Base-by-base conservation (phyloP, 2,329 filamentous ascomycete species). In the Capronia epimyces region DNA sequence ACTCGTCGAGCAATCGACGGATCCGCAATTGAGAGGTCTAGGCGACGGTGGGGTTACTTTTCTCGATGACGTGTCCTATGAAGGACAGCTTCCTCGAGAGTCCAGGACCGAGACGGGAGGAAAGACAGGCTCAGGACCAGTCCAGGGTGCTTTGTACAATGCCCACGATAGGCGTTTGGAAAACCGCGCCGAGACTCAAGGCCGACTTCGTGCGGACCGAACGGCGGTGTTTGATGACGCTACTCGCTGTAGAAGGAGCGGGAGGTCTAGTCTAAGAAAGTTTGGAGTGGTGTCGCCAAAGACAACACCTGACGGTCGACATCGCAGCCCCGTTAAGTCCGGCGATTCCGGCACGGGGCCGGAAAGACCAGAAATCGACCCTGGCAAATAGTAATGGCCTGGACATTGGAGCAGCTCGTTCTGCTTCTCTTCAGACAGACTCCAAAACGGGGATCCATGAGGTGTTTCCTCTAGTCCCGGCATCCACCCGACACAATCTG, bases 1-100 rank as follows among this genome's bases (percentile, higher is more conserved):
- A 53, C 16, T 46, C 44, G 2, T 52, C 52, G 27, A 55, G 41
- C 46, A 20, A 12, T 52, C 13, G 29, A 15, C 12, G 36, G 34
- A 7, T n/a, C 51, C 12, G 25, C 48, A 2, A 44, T 22, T 43
- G 48, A 15, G 52, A 44, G 8, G 27, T 29, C 27, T 29, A 13
- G 15, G 13, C 13, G 12, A 10, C 31, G 31, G n/a, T 5, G 12
- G n/a, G 5, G 15, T 6, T 13, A 34, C 15, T 13, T 13, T 13
- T 5, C 9, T 5, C 31, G 31, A 5, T 34, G 31, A 34, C 6
- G 31, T 6, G 15, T 10, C 10, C 2, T 34, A 10, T 34, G 31
- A 10, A 37, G 18, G 34, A 15, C 34, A 18, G 6, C 34, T 15
- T 29, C 49, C 46, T 29, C 48, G 40, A 18, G 36, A 12, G 16